Conservation (phyloP, 768 basidiomycete genomes). For the Hygrophorus pudorinus region DNA sequence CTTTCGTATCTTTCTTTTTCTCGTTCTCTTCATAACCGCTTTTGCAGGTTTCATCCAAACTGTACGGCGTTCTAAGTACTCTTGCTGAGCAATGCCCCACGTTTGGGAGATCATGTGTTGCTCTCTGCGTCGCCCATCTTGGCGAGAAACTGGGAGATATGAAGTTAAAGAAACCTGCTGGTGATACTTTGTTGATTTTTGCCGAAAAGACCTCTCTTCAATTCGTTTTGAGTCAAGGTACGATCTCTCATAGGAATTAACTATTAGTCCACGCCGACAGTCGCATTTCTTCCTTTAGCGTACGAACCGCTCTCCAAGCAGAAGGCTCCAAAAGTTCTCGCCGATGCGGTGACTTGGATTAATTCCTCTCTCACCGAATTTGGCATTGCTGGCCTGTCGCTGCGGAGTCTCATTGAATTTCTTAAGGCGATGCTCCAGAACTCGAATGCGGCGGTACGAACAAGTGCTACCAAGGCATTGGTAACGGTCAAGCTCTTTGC, state of each 20-base stretch:
- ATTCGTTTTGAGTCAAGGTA: constrained; percentile 90
- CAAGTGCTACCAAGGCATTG: constrained; percentile 85
- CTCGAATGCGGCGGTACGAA: constrained; percentile 89
- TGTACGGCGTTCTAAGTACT: constrained; percentile 66
- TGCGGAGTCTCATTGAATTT: constrained; percentile 83
- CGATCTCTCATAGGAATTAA: constrained; percentile 12
- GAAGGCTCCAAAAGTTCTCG: constrained; percentile 94
- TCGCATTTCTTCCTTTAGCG: constrained; percentile 32
- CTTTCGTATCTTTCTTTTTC: neutral
- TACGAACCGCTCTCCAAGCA: constrained; percentile 92
- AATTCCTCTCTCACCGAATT: constrained; percentile 82
- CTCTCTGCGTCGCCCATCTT: constrained; percentile 71
- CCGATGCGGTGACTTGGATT: constrained; percentile 85
- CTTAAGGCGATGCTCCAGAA: constrained; percentile 81
- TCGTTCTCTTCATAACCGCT: neutral
- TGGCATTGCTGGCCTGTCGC: constrained; percentile 77
- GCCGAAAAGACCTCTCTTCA: constrained; percentile 91
- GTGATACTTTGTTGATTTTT: constrained; percentile 73
- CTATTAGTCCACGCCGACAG: neutral
- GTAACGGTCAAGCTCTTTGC: constrained; percentile 90
- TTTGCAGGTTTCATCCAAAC: constrained; percentile 75
- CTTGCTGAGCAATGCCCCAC: constrained; percentile 73
- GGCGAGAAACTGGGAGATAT: constrained; percentile 93
- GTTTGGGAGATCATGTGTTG: constrained; percentile 79
- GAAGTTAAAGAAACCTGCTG: constrained; percentile 94